phyloP scores from a whole-genome alignment of 305 asterid genomes.

The Fraxinus sp. region DNA sequence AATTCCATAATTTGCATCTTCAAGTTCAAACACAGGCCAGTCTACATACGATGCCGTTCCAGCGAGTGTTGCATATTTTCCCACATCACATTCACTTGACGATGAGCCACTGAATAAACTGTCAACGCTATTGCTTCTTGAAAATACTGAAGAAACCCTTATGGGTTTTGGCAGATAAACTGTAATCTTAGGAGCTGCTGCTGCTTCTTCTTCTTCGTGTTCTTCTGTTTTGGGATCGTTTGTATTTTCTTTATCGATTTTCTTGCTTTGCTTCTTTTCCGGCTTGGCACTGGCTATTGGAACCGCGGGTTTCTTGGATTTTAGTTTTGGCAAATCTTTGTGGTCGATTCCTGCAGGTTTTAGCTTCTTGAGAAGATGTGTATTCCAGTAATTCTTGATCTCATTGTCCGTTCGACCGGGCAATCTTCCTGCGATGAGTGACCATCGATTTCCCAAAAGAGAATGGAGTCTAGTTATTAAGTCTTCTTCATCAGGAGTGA shows the following conservation, averaged over 20 bases:
- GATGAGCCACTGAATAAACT: conserved; percentile 32
- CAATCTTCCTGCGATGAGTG: conserved; percentile 36
- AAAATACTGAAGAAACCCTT: conserved; percentile 28
- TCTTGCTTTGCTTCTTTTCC: conserved; percentile 1
- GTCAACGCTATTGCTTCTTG: conserved; percentile 37
- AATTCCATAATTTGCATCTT: neutral
- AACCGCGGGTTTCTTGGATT: neutral
- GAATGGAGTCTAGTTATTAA: conserved; percentile 31
- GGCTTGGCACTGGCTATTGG: neutral
- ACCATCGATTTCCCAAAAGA: conserved; percentile 40
- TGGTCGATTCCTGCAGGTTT: neutral
- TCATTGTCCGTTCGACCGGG: conserved; percentile 44
- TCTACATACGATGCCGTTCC: conserved; percentile 11
- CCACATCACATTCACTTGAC: conserved; percentile 23
- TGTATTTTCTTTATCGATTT: neutral
- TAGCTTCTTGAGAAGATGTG: conserved; percentile 22
- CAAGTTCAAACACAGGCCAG: conserved; percentile 26
- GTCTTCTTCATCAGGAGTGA: conserved; percentile 36
- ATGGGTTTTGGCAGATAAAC: conserved; percentile 28
- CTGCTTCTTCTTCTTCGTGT: too few species aligned
- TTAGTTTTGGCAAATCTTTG: neutral
- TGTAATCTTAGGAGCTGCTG: neutral
- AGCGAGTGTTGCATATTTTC: neutral
- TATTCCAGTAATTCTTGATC: conserved; percentile 38
- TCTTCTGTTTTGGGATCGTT: neutral